Evolutionary conservation across 2,329 filamentous ascomycete genomes (phyloP).

Genomic region (Cytospora paraplurivora): DNA sequence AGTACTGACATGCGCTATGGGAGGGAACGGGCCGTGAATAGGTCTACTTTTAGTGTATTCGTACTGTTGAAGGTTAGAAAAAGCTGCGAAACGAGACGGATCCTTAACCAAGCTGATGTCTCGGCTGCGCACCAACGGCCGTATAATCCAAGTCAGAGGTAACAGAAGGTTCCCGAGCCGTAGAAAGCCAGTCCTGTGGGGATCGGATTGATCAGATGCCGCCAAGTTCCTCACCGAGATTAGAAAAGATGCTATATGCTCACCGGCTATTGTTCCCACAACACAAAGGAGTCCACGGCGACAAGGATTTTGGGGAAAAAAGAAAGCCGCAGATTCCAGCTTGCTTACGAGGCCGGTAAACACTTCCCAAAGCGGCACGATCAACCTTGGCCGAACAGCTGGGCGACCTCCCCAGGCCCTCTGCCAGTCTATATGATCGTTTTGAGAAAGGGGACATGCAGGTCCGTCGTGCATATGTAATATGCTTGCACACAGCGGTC

Average conservation of each 20-base stretch:
- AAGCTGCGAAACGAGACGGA: not conserved
- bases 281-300: not conserved
- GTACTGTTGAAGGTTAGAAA: not conserved
- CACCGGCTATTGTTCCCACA: not conserved
- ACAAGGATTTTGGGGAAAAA: not conserved
- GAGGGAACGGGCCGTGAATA: not conserved
- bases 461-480: not conserved
- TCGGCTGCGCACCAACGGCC: conserved; percentile 1
- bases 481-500: conserved; percentile 1
- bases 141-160: not conserved
- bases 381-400: not conserved
- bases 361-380: conserved; percentile 1
- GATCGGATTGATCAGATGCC: not conserved
- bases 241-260: not conserved
- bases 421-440: not conserved
- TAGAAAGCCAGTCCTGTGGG: not conserved
- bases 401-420: not conserved
- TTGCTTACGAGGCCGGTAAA: conserved; percentile 2
- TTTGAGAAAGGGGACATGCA: not conserved
- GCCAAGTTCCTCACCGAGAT: not conserved
- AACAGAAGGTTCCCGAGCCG: not conserved
- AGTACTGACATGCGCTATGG: not conserved
- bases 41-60: not conserved
- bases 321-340: not conserved
- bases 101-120: not conserved